Base-by-base conservation (phyloP, 1,284 basidiomycete species). In the Tylopilus orsonianus region DNA sequence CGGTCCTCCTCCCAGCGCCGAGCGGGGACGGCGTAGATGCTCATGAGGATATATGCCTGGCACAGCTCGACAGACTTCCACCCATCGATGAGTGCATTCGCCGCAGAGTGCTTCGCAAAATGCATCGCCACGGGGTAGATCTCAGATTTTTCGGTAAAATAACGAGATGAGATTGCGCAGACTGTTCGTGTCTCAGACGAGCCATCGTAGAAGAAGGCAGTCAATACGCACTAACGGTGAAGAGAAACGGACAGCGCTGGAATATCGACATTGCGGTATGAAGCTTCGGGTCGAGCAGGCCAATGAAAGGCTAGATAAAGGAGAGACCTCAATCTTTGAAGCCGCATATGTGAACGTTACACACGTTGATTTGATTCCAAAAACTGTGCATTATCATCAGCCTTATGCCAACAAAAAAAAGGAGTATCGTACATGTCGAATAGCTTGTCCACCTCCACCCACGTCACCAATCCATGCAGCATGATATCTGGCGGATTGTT, bases 61-160 rank as follows among this genome's bases (percentile, higher is more conserved):
- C 78, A 77, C 14, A 81, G 62, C 56, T 81, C 79, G 39, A 81
- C 71, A 4, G 75, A 76, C 66, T 91, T 91, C 84, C 85, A 90
- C 42, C 87, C 87, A 60, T 89, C 83, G 43, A 87, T 84, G 35
- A 91, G 73, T 7, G 86, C 84, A 52, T 83, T 87, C 2, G 87
- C 86, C 2, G 87, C 88, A 0, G 87, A 84, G 51, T 85, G 83
- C 60, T 87, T 89, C 2, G 89, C 88, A 53, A 90, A 90, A 63
- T 90, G 88, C 89, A 91, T 91, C 8, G 87, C 88, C 54, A 90
- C 84, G 2, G 86, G 85, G 59, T 90, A 90, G 42, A 90, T 84
- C 61, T 88, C 84, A 0, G 85, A 84, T 59, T 88, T 90, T 41
- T 83, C 82, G 4, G 74, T 60, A 61, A 88, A 87, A 60, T 87